These are phyloP conservation scores for Arthrobotrys sinensis DNA, from an alignment of 2,329 filamentous ascomycete genomes.

Conservation along the genomic window DNA sequence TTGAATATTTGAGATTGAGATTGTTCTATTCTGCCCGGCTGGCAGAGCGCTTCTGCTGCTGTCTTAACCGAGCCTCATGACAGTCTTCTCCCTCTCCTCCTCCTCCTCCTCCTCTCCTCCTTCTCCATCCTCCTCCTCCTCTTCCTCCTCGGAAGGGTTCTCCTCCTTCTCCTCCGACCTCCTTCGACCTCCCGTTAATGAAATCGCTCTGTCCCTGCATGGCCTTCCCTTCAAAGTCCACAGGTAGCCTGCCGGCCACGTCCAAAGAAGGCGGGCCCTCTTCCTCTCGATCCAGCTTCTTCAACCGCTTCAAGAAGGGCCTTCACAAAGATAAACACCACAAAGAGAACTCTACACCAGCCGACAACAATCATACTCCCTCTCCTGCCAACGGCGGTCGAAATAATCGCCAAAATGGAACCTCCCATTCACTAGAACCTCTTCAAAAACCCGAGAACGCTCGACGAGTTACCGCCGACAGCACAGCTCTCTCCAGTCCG, in stretches of 20 bases:
- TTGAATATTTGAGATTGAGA: too few relatives aligned
- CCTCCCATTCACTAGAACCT: constrained; percentile 37
- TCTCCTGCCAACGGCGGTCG: neutral
- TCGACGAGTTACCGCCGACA: constrained; percentile 45
- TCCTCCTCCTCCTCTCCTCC: constrained; percentile 33
- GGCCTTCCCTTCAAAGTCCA: constrained; percentile 59
- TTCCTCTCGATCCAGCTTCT: constrained; percentile 51
- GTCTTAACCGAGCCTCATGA: constrained; percentile 59
- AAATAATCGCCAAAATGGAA: constrained; percentile 21
- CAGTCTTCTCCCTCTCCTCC: constrained; percentile 27
- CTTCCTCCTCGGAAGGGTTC: constrained; percentile 40
- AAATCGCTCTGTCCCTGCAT: constrained; percentile 58
- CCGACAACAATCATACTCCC: neutral
- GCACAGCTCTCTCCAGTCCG: constrained; percentile 35
- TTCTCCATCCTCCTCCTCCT: constrained; percentile 42
- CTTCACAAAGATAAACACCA: constrained; percentile 52
- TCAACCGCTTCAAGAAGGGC: constrained; percentile 58
- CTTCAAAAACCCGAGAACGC: constrained; percentile 44
- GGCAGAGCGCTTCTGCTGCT: constrained; percentile 14
- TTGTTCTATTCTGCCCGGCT: constrained; percentile 10
- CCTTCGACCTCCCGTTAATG: constrained; percentile 38
- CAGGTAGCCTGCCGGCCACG: constrained; percentile 59
- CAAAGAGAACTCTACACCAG: constrained; percentile 36
- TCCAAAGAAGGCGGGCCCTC: constrained; percentile 57
- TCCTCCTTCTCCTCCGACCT: neutral